Evolutionary conservation across 208 protist species (phyloP).

Genomic region (Lotmaria passim): DNA sequence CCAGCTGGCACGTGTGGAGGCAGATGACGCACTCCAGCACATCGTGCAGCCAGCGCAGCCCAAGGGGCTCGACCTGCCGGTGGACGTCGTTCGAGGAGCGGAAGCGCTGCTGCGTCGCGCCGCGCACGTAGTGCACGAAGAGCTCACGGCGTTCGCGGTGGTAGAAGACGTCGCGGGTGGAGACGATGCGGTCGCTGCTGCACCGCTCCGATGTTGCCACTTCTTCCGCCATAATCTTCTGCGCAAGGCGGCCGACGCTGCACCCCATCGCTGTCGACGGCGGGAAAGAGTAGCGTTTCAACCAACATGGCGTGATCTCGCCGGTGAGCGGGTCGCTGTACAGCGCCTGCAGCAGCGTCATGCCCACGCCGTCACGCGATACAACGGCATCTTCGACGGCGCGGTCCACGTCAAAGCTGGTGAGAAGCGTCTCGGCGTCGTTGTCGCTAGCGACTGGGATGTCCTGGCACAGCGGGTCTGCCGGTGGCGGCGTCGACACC

Average conservation of each 20-base stretch:
- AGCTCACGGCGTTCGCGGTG: constrained; percentile 47
- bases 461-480: constrained; percentile 13
- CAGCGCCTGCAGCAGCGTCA: constrained; percentile 52
- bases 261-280: not conserved
- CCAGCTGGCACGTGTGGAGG: constrained; percentile 61
- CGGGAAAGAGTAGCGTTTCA: constrained; percentile 69
- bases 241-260: constrained; percentile 15
- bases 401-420: constrained; percentile 34
- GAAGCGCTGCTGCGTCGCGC: constrained; percentile 74
- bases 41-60: constrained; percentile 69
- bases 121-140: constrained; percentile 73
- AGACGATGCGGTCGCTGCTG: constrained; percentile 44
- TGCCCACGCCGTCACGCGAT: constrained; percentile 21
- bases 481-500: constrained; percentile 5
- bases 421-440: constrained; percentile 22
- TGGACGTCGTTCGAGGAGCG: constrained; percentile 57
- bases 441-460: not conserved
- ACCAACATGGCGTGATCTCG: constrained; percentile 61
- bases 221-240: constrained; percentile 51
- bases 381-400: constrained; percentile 24
- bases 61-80: constrained; percentile 54
- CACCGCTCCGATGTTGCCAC: constrained; percentile 43
- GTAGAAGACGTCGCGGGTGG: constrained; percentile 62
- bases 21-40: constrained; percentile 67
- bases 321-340: constrained; percentile 63